These are phyloP conservation scores for Ophiocordyceps camponoti-floridani DNA, from an alignment of 2,329 filamentous ascomycete species.

Conservation along the genomic window DNA sequence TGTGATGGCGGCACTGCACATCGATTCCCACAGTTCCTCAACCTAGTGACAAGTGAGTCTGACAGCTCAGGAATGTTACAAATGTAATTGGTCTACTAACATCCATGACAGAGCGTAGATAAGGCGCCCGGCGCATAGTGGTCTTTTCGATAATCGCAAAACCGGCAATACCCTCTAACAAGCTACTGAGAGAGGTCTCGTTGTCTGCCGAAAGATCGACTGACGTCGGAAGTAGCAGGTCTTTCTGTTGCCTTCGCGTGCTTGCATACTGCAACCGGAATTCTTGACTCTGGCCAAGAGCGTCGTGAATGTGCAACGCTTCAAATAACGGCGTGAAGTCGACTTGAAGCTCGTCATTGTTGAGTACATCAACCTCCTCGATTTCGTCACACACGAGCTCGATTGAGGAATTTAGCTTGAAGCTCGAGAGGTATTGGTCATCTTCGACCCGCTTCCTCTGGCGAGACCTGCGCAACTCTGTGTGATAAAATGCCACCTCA, in stretches of 20 bases:
- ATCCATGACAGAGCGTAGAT: slow-evolving; percentile 66
- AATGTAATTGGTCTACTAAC: slow-evolving; percentile 29
- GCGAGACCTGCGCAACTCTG: slow-evolving; percentile 65
- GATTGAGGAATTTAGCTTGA: slow-evolving; percentile 88
- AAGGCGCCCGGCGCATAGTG: slow-evolving; percentile 73
- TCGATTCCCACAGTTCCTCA: slow-evolving; percentile 97
- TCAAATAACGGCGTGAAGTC: slow-evolving; percentile 92
- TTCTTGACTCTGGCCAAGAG: slow-evolving; percentile 77
- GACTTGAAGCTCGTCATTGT: slow-evolving; percentile 88
- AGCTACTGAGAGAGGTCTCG: slow-evolving; percentile 67
- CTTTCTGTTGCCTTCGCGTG: slow-evolving; percentile 79
- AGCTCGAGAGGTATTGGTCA: slow-evolving; percentile 57
- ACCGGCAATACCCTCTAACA: slow-evolving; percentile 84
- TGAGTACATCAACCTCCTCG: slow-evolving; percentile 86
- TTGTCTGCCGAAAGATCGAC: slow-evolving; percentile 70
- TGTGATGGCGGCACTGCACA: slow-evolving; percentile 75
- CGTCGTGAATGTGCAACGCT: slow-evolving; percentile 90
- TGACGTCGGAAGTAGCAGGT: slow-evolving; percentile 61
- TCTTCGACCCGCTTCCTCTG: slow-evolving; percentile 69
- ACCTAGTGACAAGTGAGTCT: slow-evolving; percentile 32
- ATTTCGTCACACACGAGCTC: slow-evolving; percentile 89
- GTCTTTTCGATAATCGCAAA: slow-evolving; percentile 94
- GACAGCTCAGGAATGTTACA: no score
- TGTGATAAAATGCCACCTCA: slow-evolving; percentile 93
- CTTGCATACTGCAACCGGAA: slow-evolving; percentile 86